These are phyloP conservation scores for Daldinia sp. DNA, from an alignment of 2,329 filamentous ascomycete genomes.

Conservation along the genomic window DNA sequence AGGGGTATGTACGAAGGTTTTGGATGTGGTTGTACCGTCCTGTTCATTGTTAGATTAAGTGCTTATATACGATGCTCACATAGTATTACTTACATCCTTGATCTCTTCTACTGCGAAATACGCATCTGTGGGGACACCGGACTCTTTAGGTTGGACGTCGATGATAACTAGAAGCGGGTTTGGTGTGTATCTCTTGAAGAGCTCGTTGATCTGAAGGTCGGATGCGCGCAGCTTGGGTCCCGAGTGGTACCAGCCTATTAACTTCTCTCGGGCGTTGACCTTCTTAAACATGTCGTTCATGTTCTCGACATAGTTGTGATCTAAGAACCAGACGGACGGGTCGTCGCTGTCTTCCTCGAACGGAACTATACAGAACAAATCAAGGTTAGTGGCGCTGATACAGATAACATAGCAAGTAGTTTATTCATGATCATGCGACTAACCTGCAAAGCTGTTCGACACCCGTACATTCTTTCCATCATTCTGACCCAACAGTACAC, in stretches of 20 bases:
- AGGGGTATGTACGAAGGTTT: conserved; percentile 98
- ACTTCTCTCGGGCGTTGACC: conserved; percentile 97
- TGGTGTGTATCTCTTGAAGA: conserved; percentile 98
- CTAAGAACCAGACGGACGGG: conserved; percentile 97
- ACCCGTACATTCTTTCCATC: conserved; percentile 96
- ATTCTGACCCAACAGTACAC: conserved; percentile 94
- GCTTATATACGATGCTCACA: not conserved
- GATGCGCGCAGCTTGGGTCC: conserved; percentile 96
- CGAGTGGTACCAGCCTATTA: conserved; percentile 99
- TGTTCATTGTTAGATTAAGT: conserved; percentile 55
- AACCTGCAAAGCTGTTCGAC: conserved; percentile 98
- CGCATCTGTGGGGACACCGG: conserved; percentile 96
- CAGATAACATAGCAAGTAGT: not conserved
- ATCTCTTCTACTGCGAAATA: conserved; percentile 99
- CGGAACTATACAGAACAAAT: conserved; percentile 72
- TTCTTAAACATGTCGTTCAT: conserved; percentile 99
- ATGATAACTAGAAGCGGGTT: conserved; percentile 98
- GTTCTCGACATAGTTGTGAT: conserved; percentile 99
- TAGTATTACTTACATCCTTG: conserved; percentile 81
- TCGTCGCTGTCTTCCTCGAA: conserved; percentile 99
- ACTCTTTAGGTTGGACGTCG: conserved; percentile 97
- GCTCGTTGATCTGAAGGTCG: conserved; percentile 98
- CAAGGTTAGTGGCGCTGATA: conserved; percentile 28
- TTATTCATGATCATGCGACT: conserved; percentile 46
- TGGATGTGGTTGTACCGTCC: conserved; percentile 96